A percentile compares a stretch with the other conserved stretches of the same genome.
These are phyloP conservation scores for Candida railenensis DNA, from an alignment of 805 yeast species.

Conservation along the genomic window DNA sequence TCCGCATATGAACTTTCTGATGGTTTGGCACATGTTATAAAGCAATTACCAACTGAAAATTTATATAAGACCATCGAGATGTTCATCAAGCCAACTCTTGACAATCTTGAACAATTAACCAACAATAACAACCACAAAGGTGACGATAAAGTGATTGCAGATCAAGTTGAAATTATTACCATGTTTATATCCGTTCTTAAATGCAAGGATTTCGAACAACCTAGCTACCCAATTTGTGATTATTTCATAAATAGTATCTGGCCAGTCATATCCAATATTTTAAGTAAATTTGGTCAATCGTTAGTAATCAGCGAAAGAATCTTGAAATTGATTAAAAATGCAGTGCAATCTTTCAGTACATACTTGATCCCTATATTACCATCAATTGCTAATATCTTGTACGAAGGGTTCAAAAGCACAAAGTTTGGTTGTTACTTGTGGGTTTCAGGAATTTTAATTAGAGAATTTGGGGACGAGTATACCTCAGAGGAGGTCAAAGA, in stretches of 20 bases:
- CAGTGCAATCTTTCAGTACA: conserved; percentile 61
- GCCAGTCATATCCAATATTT: conserved; percentile 53
- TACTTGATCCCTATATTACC: conserved; percentile 60
- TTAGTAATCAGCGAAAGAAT: conserved; percentile 71
- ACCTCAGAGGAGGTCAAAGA: conserved; percentile 46
- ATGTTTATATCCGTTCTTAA: conserved; percentile 57
- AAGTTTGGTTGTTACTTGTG: conserved; percentile 82
- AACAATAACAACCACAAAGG: conserved; percentile 16
- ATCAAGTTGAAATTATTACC: conserved; percentile 68
- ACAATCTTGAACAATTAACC: conserved; percentile 34
- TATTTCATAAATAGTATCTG: conserved; percentile 53
- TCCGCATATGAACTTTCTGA: conserved; percentile 80
- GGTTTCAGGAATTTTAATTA: conserved; percentile 81
- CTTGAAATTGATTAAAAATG: conserved; percentile 63
- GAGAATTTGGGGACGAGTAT: conserved; percentile 67
- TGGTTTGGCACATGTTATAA: conserved; percentile 83
- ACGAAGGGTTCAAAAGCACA: conserved; percentile 66
- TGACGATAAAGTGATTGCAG: conserved; percentile 53
- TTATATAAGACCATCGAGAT: conserved; percentile 54
- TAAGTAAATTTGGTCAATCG: conserved; percentile 57
- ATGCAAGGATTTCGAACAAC: conserved; percentile 39
- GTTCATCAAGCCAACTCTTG: conserved; percentile 67
- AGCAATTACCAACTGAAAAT: conserved; percentile 54
- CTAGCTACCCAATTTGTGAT: conserved; percentile 50
- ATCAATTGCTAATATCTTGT: conserved; percentile 63